These are phyloP conservation scores for Mallotus japonicus DNA, from an alignment of 441 rosid species.

Conservation along the genomic window DNA sequence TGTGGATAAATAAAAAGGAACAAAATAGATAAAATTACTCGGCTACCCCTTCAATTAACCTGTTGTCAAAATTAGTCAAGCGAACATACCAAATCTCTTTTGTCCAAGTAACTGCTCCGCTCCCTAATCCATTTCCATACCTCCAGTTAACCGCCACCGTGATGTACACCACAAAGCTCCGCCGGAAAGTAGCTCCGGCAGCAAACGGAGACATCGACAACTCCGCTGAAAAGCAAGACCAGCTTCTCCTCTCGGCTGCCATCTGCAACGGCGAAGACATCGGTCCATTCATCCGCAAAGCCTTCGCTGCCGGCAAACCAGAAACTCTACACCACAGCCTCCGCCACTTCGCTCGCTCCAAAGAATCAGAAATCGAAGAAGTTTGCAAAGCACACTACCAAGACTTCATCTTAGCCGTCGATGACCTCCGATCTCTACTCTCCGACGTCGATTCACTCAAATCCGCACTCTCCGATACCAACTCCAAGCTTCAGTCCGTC, in stretches of 20 bases:
- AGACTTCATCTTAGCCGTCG: conserved; percentile 94
- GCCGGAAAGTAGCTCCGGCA: conserved; percentile 63
- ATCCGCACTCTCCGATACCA: conserved; percentile 81
- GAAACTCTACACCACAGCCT: conserved; percentile 85
- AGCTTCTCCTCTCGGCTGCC: conserved; percentile 79
- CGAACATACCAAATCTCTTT: not conserved
- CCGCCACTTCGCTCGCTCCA: conserved; percentile 79
- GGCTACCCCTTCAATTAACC: not conserved
- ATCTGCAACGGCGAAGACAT: conserved; percentile 92
- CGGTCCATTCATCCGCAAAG: conserved; percentile 82
- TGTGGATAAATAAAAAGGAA: too few relatives aligned
- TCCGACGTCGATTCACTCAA: conserved; percentile 93
- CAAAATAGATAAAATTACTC: not conserved
- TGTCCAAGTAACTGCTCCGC: conserved; percentile 23
- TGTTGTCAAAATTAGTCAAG: conserved; percentile 8
- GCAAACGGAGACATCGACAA: conserved; percentile 48
- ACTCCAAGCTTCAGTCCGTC: conserved; percentile 78
- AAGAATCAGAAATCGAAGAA: conserved; percentile 95
- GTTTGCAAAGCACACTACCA: conserved; percentile 97
- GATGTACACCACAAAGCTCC: conserved; percentile 63
- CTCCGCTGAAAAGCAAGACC: conserved; percentile 81
- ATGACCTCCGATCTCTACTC: conserved; percentile 94
- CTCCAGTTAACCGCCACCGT: not conserved
- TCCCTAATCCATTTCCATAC: not conserved
- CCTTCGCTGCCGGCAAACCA: conserved; percentile 75